Conservation (phyloP, 176 grass and related monocot genomes). For the Alloteropsis semialata region DNA sequence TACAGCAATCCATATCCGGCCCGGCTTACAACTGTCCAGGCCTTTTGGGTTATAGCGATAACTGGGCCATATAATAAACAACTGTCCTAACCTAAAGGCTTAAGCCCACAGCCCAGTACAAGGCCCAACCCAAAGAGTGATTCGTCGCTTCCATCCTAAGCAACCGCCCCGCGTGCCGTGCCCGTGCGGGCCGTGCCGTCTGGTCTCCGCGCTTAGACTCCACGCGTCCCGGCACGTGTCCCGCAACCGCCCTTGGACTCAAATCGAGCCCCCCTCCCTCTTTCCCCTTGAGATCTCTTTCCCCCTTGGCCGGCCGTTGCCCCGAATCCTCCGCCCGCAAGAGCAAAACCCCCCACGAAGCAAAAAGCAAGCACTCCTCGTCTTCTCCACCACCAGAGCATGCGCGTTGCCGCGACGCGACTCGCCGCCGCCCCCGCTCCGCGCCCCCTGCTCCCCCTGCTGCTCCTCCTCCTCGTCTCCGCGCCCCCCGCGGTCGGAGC, state of each 20-base stretch:
- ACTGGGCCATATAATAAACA: not conserved
- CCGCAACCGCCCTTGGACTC: not conserved
- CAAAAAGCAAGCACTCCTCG: not conserved
- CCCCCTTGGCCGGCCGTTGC: not conserved
- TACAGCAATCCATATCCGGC: not conserved
- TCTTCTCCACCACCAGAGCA: not conserved
- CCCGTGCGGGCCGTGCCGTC: not conserved
- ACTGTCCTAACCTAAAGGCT: too few species aligned
- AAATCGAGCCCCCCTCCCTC: not conserved
- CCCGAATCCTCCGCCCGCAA: too few species aligned
- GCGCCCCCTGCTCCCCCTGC: too few species aligned
- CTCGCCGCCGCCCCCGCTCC: not conserved
- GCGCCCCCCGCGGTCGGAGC: slow-evolving; percentile 31
- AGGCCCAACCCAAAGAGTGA: not conserved
- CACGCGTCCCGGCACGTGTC: slow-evolving; percentile 24
- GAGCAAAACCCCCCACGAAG: slow-evolving; percentile 16
- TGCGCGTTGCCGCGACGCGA: slow-evolving; percentile 38
- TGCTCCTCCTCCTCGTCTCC: slow-evolving; percentile 6
- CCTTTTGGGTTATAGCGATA: too few species aligned
- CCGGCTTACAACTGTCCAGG: not conserved
- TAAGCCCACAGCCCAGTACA: not conserved
- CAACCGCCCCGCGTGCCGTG: not conserved
- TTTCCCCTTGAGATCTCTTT: too few species aligned
- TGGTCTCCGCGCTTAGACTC: not conserved
- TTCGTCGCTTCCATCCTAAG: slow-evolving; percentile 19